phyloP scores from a whole-genome alignment of 2,329 filamentous ascomycete genomes.

The Corinectria fuckeliana region DNA sequence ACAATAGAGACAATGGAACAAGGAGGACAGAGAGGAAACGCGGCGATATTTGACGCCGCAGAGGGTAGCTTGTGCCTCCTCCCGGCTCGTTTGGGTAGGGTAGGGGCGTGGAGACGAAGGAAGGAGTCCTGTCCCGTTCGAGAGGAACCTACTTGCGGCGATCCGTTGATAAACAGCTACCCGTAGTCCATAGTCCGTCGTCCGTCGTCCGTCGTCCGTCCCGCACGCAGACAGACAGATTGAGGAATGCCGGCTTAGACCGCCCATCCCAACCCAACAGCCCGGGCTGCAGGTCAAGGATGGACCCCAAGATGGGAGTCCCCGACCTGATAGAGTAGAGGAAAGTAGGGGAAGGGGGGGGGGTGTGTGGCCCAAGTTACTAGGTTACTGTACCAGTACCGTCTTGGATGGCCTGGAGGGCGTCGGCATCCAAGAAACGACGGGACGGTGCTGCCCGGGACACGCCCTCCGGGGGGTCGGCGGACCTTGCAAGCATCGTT shows the following conservation, averaged over 20 bases:
- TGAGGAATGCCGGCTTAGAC: slow-evolving; percentile 16
- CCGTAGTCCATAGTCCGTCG: too few relatives aligned
- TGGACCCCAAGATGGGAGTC: slow-evolving; percentile 25
- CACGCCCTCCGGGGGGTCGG: slow-evolving; percentile 27
- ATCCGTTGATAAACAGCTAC: slow-evolving; percentile 35
- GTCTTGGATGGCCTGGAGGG: slow-evolving; percentile 14
- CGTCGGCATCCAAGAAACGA: slow-evolving; percentile 28
- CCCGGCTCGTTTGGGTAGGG: slow-evolving; percentile 32
- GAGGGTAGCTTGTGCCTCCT: slow-evolving; percentile 33
- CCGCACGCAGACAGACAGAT: slow-evolving; percentile 12
- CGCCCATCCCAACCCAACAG: slow-evolving; percentile 22
- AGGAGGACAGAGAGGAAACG: slow-evolving; percentile 28
- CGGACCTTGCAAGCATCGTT: slow-evolving; percentile 27
- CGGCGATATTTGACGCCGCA: slow-evolving; percentile 37
- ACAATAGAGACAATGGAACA: slow-evolving; percentile 39
- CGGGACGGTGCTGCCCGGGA: slow-evolving; percentile 21
- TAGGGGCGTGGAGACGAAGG: slow-evolving; percentile 18
- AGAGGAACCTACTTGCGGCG: slow-evolving; percentile 26
- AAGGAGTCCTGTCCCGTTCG: slow-evolving; percentile 27
- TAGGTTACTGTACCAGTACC: slow-evolving; percentile 20
- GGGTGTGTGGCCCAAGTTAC: slow-evolving; percentile 29
- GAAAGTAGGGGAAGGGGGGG: not conserved
- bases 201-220: too few relatives aligned
- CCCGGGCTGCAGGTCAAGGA: slow-evolving; percentile 24
- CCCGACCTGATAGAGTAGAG: slow-evolving; percentile 3